Evolutionary conservation across 2,329 filamentous ascomycete genomes (phyloP).

Genomic region (Dactylonectria estremocensis): DNA sequence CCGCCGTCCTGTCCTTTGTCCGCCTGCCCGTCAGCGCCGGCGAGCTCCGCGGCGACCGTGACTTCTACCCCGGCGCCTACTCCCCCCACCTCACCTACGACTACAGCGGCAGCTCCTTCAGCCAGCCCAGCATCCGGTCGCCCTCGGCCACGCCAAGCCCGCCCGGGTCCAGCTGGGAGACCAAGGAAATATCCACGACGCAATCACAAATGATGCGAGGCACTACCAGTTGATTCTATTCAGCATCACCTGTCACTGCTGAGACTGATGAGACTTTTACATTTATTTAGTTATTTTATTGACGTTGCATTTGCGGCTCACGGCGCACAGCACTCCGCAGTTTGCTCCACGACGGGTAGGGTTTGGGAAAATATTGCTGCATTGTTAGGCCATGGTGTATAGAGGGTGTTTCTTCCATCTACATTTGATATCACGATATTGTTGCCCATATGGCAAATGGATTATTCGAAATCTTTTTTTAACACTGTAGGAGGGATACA

Average conservation of each 20-base stretch:
- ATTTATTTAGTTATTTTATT: neutral
- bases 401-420: constrained; percentile 39
- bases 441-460: constrained; percentile 29
- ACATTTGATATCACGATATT: constrained; percentile 26
- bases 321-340: constrained; percentile 16
- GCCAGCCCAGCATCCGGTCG: constrained; percentile 19
- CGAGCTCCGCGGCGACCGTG: constrained; percentile 52
- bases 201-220: constrained; percentile 9
- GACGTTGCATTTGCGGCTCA: constrained; percentile 8
- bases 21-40: constrained; percentile 49
- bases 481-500: constrained; percentile 5
- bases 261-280: constrained; percentile 40
- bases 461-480: constrained; percentile 12
- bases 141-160: constrained; percentile 25
- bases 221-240: neutral
- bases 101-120: constrained; percentile 40
- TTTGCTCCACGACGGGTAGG: constrained; percentile 16
- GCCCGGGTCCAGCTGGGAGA: constrained; percentile 27
- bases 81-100: constrained; percentile 50
- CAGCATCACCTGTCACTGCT: neutral
- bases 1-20: constrained; percentile 52
- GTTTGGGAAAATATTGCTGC: constrained; percentile 33
- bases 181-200: constrained; percentile 18
- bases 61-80: constrained; percentile 52
- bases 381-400: constrained; percentile 30